Evolutionary conservation across 176 grass and related monocot species (phyloP), one percentile per base, ranked within the genome.

Genomic region (Eragrostis curvula): DNA sequence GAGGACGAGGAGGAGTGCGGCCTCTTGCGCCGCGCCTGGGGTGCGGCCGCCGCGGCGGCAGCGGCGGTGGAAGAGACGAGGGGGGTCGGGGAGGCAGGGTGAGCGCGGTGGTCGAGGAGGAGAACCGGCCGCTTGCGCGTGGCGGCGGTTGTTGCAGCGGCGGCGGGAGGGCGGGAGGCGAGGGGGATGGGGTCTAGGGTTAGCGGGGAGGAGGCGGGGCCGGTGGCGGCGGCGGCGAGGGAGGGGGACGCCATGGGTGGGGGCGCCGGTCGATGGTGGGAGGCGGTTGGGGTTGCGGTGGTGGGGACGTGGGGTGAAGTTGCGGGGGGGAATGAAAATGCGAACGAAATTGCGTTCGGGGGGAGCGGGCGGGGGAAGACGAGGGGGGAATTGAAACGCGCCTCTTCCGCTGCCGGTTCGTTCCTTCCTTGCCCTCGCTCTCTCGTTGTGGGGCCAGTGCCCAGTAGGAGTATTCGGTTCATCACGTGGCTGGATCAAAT

Each of bases 71-170:
- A 32, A 14, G 84, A 65, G 69, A 1, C 12, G 70, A 49, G 63
- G 6, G 64, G 77, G 44, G 71, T 66, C 16, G 71, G 72, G 12
- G 83, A 81, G n/a, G 83, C 17, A 0, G 78, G 71, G 27, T 77
- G 83, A n/a, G 73, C 16, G 18, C 83, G 73, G 47, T 82, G 58
- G 40, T 86, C 66, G 73, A 90, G 83, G 18, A 86, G 88, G 79
- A 89, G 49, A 41, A 89, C 48, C 10, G 79, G 50, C 14, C 83
- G 83, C 88, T 86, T 90, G 18, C 88, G 88, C 73, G 44, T 47
- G 18, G 82, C 77, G 53, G 87, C 48, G 49, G 78, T 63, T 41
- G 60, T 15, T 9, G 77, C 83, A 21, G 55, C 55, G 65, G 41
- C 73, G 11, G 72, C 4, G 57, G 80, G 12, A 12, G 78, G 79